These are phyloP conservation scores for Lycium ferocissimum DNA, from an alignment of 257 asterid species.

Conservation along the genomic window DNA sequence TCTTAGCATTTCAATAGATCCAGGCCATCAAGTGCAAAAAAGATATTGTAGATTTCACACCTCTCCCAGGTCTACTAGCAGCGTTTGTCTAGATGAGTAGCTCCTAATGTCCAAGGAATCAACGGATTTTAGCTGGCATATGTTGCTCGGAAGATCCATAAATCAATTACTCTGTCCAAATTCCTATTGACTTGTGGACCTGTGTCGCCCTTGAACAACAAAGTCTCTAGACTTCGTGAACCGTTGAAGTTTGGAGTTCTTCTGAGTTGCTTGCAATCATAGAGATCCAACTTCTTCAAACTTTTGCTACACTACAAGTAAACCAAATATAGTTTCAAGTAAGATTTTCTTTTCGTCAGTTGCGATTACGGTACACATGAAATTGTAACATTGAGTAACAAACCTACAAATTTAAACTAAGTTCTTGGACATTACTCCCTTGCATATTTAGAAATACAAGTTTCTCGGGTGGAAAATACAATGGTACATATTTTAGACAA, in stretches of 20 bases:
- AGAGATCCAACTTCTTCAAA: background rate
- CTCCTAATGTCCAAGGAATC: background rate
- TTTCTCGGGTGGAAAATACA: background rate
- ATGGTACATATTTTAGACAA: background rate
- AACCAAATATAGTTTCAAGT: too few species aligned
- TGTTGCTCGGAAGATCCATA: background rate
- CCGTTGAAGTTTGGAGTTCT: conserved; percentile 28
- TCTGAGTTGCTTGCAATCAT: background rate
- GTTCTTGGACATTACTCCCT: background rate
- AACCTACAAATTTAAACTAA: background rate
- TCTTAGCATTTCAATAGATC: background rate
- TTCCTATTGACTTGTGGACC: conserved; percentile 16
- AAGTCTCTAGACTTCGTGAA: background rate
- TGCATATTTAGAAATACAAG: background rate
- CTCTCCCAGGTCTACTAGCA: background rate
- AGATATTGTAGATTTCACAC: background rate
- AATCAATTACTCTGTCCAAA: background rate
- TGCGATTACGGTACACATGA: too few species aligned
- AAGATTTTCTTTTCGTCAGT: too few species aligned
- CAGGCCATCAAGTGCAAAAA: background rate
- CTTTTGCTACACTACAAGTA: background rate
- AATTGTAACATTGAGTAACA: too few species aligned
- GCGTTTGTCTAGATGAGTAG: background rate
- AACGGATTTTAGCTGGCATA: background rate
- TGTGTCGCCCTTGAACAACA: background rate